Base-by-base conservation (phyloP, 192 early-diverging fungal genomes). In the Endogone sp. region DNA sequence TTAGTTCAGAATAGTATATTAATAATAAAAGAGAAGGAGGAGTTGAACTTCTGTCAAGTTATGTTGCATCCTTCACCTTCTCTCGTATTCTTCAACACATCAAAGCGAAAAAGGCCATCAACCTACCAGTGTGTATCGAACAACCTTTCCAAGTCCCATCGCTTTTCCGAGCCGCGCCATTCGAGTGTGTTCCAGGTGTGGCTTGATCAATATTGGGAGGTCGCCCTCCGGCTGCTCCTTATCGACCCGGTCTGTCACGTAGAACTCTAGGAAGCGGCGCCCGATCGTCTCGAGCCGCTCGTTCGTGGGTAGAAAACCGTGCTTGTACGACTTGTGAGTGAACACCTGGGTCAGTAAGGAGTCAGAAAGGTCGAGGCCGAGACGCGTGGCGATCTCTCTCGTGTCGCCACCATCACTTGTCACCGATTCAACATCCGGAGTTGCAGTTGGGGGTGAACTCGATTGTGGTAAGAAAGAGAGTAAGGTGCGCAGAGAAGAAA, bases 251-350 rank as follows among this genome's bases (percentile, higher is more conserved):
- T 60, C 59, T 6, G 67, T 60, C n/a, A 69, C 67, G 44, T 69
- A 60, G 56, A 61, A 60, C 27, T 32, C 67, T n/a, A 69, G 67
- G 16, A 69, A 55, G 59, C 67, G 56, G 21, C 32, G 57, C 67
- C 79, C 79, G 32, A 76, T 29, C 29, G 66, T 57, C 2, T 68
- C 64, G 16, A 81, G 66, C 28, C 62, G 73, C 55, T 85, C 83
- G 57, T 85, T 85, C 24, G 78, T 81, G 58, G 80, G 76, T 3
- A 79, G 66, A 30, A 29, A 73, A 65, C 76, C 83, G 54, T 85
- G 79, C 44, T 67, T 66, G 56, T 78, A 85, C 0, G 81, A 82
- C 64, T 79, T 79, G 60, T 85, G 83, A 9, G 81, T 85, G 24
- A 85, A 29, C 27, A 81, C 71, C 54, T 82, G 83, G 21, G 64